Base-by-base conservation (phyloP, 2,329 filamentous ascomycete species). In the Mariannaea elegans region DNA sequence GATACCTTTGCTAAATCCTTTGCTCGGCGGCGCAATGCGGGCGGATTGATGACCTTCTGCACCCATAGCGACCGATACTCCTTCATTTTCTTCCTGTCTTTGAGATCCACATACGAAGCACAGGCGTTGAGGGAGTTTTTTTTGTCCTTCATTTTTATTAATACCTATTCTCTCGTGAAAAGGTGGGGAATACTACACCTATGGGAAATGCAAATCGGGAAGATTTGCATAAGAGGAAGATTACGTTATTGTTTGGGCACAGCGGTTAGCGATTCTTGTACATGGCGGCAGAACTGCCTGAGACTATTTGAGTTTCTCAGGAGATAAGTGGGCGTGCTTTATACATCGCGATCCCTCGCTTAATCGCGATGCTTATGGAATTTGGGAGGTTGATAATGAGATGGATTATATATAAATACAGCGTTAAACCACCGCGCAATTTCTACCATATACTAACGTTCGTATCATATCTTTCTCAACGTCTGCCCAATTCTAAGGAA, bases 71-170 rank as follows among this genome's bases (percentile, higher is more conserved):
- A 52, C 34, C 49, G 32, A 42, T 39, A 18, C 31, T 54, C 46
- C 50, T 38, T 12, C 50, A 21, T 29, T 21, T 41, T 27, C 21
- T 44, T 27, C 29, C 16, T 6, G 5, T 27, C 9, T 27, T 29
- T 36, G 49, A n/a, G 45, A 21, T 39, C 53, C 32, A 34, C 39
- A 45, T 36, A 49, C 56, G 53, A 49, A 60, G 57, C 57, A 59
- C 41, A 56, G 57, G 57, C 57, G 57, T 60, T 60, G 52, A 46
- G 38, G 39, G 46, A 56, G 46, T 56, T 56, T 45, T 21, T 51
- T 50, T 39, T 13, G 44, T 46, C 31, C 34, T 46, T 38, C 41
- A 21, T 54, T 21, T 50, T 39, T 24, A 16, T 34, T 31, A 14
- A 32, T 39, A 16, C 24, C 32, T n/a, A 23, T 21, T 27, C 14